Conservation (phyloP, 192 early-diverging fungal species). For the Mortierella antarctica region DNA sequence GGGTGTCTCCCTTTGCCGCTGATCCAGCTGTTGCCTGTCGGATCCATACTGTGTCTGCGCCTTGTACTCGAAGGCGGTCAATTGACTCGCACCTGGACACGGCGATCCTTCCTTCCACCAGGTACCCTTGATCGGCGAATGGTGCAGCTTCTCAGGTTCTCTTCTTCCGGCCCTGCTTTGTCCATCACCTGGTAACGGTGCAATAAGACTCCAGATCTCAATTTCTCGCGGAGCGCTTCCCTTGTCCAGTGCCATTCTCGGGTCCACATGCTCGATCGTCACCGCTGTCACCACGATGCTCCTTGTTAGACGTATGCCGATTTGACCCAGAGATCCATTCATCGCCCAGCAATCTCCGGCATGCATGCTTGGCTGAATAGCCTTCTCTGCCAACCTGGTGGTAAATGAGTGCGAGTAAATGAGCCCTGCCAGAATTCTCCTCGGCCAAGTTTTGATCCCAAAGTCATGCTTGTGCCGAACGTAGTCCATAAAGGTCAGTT, state of each 20-base stretch:
- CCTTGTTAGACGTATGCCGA: slow-evolving; percentile 68
- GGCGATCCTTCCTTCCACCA: slow-evolving; percentile 34
- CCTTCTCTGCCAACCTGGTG: slow-evolving; percentile 22
- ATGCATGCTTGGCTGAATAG: slow-evolving; percentile 56
- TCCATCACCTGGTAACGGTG: slow-evolving; percentile 8
- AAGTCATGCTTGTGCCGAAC: slow-evolving; percentile 22
- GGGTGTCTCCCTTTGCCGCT: background rate
- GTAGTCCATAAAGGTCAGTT: slow-evolving; percentile 65
- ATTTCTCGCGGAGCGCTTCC: slow-evolving; percentile 72
- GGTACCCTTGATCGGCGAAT: slow-evolving; percentile 18
- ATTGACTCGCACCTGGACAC: slow-evolving; percentile 7
- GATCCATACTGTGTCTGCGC: slow-evolving; percentile 30
- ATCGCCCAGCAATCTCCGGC: slow-evolving; percentile 83
- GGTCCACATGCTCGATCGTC: slow-evolving; percentile 75
- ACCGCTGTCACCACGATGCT: slow-evolving; percentile 66
- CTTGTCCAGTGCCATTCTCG: slow-evolving; percentile 59
- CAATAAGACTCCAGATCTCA: slow-evolving; percentile 68
- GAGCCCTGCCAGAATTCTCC: background rate
- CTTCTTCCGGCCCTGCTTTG: slow-evolving; percentile 2
- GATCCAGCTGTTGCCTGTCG: background rate
- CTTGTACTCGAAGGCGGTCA: slow-evolving; percentile 55
- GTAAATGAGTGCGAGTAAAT: slow-evolving; percentile 5
- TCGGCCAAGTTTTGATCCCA: background rate
- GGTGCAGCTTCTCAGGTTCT: background rate
- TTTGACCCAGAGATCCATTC: slow-evolving; percentile 63